Base-by-base conservation (phyloP, 2,329 filamentous ascomycete species). In the Orbilia ellipsospora region DNA sequence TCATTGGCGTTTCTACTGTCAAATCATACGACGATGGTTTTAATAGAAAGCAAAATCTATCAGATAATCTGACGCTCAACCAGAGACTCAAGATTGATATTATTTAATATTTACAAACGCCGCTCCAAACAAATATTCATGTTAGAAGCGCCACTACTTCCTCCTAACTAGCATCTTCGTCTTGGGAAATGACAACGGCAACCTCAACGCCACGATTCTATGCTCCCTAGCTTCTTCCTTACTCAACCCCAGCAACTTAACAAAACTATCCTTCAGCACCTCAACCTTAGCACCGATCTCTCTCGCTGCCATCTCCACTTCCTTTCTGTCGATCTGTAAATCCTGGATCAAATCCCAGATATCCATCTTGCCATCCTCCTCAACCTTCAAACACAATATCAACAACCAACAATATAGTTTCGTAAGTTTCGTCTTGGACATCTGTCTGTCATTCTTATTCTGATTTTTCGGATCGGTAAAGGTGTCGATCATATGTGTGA, bases 121-220 rank as follows among this genome's bases (percentile, higher is more conserved):
- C 16, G 44, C 2, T 7, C 4, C 16, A 13, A 48, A 48, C 44
- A 13, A 18, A 13, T n/a, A 23, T 23, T 23, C 23, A 23, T 23
- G 16, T 15, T 18, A 50, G 4, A 20, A 31, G 10, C 31, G 18
- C 26, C 44, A 23, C 18, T 65, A 61, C 50, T 52, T 77, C 16
- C 45, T 80, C 70, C 78, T 77, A 23, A 80, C 74, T 80, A 83
- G 76, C 81, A 82, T 78, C 80, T 83, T 80, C 80, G 84, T 81
- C 84, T 90, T 93, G 0, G 94, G 95, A 81, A 97, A 97, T 73
- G 90, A 87, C 55, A 97, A 84, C 2, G 95, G 95, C 77, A 97
- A 82, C 79, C 87, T 88, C 79, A 98, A 84, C 78, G 89, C 89
- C 12, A 91, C 93, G 59, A 94, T 83, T 73, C 86, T 86, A 76